Base-by-base conservation (phyloP, 2,329 filamentous ascomycete genomes). In the Cladophialophora psammophila region DNA sequence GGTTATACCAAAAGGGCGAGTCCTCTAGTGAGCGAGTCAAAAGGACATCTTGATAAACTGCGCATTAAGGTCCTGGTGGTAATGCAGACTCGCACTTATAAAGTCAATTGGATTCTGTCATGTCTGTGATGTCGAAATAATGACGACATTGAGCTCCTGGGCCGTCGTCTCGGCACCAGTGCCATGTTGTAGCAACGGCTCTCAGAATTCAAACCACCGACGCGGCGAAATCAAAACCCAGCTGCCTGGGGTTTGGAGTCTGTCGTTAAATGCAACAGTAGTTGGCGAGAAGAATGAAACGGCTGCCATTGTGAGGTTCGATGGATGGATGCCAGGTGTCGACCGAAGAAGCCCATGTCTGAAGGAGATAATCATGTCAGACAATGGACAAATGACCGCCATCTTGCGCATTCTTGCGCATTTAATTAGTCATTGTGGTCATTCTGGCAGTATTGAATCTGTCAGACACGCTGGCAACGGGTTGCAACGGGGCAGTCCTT, bases 121-220 rank as follows among this genome's bases (percentile, higher is more conserved):
- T 26, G 18, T 31, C 20, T 12, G 26, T 31, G 13, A 61, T 62
- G 59, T 62, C 59, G 59, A 62, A 62, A 62, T 62, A 42, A 40
- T 62, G 59, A 62, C 59, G 59, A 62, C 59, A 62, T 62, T 15
- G 18, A 32, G 42, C 42, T 48, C n/a, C 7, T 10, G 45, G 9
- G 9, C 18, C 26, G 26, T 50, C 45, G 12, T 12, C 45, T 50
- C 26, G 45, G 45, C 45, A 31, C 20, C 45, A 50, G 3, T 13
- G 10, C 10, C 42, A 48, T 7, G 8, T 48, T 4, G 42, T 6
- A 48, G 20, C 7, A 48, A 9, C 20, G 18, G 12, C 42, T 9
- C 2, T 20, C 2, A 7, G 18, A 48, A 10, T 10, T 8, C n/a
- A 20, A 20, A 20, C n/a, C 8, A 20, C 42, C 0, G 1, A 48